These are phyloP conservation scores for Botrytis pseudocinerea DNA, from an alignment of 2,329 filamentous ascomycete genomes.

Conservation along the genomic window DNA sequence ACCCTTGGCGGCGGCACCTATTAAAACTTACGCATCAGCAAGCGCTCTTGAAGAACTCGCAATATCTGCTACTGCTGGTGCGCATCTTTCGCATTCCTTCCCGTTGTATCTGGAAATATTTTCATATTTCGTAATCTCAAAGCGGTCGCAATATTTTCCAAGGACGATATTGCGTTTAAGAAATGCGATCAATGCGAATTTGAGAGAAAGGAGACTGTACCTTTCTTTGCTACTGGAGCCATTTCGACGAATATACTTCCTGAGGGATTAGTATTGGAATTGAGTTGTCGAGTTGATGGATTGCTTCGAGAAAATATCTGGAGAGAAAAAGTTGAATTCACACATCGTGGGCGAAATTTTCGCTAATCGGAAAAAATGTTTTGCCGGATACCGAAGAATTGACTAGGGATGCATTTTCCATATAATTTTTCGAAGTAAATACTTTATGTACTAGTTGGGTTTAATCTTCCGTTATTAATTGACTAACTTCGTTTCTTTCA, in stretches of 20 bases:
- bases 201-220: constrained; percentile 37
- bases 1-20: constrained; percentile 56
- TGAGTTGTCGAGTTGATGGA: constrained; percentile 27
- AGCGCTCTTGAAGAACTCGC: constrained; percentile 72
- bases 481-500: not conserved
- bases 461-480: not conserved
- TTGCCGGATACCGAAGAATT: not conserved
- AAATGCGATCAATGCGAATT: constrained; percentile 22
- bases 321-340: constrained; percentile 9
- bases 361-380: constrained; percentile 9
- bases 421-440: not conserved
- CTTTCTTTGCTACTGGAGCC: constrained; percentile 42
- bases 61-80: constrained; percentile 71
- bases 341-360: constrained; percentile 21
- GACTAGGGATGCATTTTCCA: not conserved
- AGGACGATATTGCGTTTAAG: constrained; percentile 27
- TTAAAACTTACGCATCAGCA: constrained; percentile 63
- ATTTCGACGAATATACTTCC: constrained; percentile 37
- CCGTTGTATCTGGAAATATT: constrained; percentile 21
- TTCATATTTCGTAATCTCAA: constrained; percentile 26
- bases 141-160: constrained; percentile 26
- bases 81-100: constrained; percentile 33
- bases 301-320: constrained; percentile 4
- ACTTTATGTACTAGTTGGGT: not conserved
- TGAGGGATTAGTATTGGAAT: constrained; percentile 32